Evolutionary conservation across 257 asterid genomes (phyloP).

Genomic region (Gynochthodes officinalis): DNA sequence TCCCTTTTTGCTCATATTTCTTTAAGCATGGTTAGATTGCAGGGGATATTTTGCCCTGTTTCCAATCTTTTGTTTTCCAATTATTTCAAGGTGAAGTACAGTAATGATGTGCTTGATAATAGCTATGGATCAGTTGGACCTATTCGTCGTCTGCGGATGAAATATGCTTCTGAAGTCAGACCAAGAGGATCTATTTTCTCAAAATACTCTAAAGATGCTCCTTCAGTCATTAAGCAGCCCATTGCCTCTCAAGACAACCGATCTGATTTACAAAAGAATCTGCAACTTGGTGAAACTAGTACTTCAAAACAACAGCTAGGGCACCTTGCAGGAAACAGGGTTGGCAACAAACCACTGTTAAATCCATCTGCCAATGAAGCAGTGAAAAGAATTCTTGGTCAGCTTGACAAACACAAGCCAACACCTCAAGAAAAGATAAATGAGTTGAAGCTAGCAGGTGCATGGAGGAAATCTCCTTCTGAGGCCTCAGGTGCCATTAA

Average conservation of each 20-base stretch:
- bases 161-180: constrained; percentile 64
- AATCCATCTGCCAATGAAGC: constrained; percentile 40
- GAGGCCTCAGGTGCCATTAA: constrained; percentile 28
- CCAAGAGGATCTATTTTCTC: constrained; percentile 61
- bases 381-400: constrained; percentile 55
- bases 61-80: background rate
- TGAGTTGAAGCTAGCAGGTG: constrained; percentile 57
- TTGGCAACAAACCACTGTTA: constrained; percentile 24
- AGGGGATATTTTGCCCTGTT: background rate
- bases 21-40: background rate
- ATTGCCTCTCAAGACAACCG: constrained; percentile 38
- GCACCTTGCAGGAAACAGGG: constrained; percentile 24
- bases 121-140: constrained; percentile 82
- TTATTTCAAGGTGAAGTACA: constrained; percentile 50
- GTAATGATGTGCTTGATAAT: constrained; percentile 40
- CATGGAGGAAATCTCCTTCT: constrained; percentile 51
- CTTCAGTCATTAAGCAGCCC: constrained; percentile 32
- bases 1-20: background rate
- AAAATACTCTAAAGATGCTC: constrained; percentile 40
- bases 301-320: constrained; percentile 40
- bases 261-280: constrained; percentile 37
- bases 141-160: constrained; percentile 59
- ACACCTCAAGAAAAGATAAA: constrained; percentile 74
- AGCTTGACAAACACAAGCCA: constrained; percentile 68
- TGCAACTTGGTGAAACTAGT: constrained; percentile 50